phyloP scores from a whole-genome alignment of 2,329 filamentous ascomycete genomes.

The Colletotrichum chlorophyti region DNA sequence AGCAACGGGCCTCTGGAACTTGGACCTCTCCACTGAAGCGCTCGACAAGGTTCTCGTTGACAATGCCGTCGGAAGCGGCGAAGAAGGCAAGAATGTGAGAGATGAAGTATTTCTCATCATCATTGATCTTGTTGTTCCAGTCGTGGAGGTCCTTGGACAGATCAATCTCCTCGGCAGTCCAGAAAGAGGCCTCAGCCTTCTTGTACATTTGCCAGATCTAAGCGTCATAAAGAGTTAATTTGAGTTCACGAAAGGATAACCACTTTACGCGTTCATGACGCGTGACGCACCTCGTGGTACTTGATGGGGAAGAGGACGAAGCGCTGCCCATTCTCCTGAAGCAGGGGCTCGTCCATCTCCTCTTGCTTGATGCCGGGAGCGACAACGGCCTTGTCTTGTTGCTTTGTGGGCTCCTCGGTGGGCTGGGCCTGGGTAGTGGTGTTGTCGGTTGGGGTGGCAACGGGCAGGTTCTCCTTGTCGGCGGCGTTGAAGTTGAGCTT shows the following conservation, averaged over 20 bases:
- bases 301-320: conserved; percentile 99
- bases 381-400: conserved; percentile 51
- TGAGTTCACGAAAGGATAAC: conserved; percentile 35
- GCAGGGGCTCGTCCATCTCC: conserved; percentile 85
- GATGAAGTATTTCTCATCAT: conserved; percentile 98
- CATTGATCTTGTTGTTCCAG: conserved; percentile 97
- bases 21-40: conserved; percentile 97
- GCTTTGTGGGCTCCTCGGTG: conserved; percentile 51
- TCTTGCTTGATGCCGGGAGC: conserved; percentile 66
- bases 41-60: conserved; percentile 99
- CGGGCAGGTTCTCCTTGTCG: conserved; percentile 82
- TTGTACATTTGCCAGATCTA: conserved; percentile 99
- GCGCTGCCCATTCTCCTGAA: conserved; percentile 93
- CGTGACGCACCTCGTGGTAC: conserved; percentile 91
- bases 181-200: conserved; percentile 99
- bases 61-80: conserved; percentile 96
- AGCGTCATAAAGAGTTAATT: conserved; percentile 45
- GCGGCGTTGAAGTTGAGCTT: conserved; percentile 79
- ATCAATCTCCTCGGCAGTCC: conserved; percentile 99
- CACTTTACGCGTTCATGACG: conserved; percentile 74
- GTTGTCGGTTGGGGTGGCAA: conserved; percentile 59
- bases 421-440: conserved; percentile 69
- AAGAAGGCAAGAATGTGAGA: conserved; percentile 99
- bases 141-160: conserved; percentile 98
- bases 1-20: conserved; percentile 97